Conservation (phyloP, 345 rosid species). For the Hypericum perforatum region DNA sequence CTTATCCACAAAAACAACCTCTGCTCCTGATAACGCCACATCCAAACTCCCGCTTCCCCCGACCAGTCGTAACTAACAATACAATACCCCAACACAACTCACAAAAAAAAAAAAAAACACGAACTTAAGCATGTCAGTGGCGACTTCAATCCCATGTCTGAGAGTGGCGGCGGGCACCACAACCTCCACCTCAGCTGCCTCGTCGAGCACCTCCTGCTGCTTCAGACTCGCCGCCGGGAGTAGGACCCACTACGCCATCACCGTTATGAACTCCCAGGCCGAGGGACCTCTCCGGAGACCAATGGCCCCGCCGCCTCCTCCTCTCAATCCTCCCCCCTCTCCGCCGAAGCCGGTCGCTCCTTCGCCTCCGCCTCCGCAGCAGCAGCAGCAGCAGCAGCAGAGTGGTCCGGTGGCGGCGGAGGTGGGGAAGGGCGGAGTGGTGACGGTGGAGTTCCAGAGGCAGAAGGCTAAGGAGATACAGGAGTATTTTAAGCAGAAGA, state of each 20-base stretch:
- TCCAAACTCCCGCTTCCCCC: background rate
- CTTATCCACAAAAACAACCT: constrained; percentile 31
- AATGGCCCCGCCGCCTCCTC: constrained; percentile 57
- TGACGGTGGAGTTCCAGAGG: constrained; percentile 82
- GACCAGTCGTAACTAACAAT: constrained; percentile 1
- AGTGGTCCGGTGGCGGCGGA: constrained; percentile 14
- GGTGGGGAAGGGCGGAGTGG: constrained; percentile 28
- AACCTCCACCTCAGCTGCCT: constrained; percentile 24
- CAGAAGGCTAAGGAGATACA: constrained; percentile 86
- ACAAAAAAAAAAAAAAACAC: background rate
- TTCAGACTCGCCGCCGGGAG: constrained; percentile 33
- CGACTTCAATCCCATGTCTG: constrained; percentile 54
- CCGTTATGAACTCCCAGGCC: constrained; percentile 61
- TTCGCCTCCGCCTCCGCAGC: constrained; percentile 22
- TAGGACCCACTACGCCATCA: constrained; percentile 27
- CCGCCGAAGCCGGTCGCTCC: constrained; percentile 35
- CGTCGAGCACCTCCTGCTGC: constrained; percentile 28
- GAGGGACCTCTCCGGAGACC: constrained; percentile 94
- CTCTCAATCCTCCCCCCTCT: constrained; percentile 42
- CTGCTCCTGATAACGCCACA: constrained; percentile 6
- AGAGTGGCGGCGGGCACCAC: constrained; percentile 48
- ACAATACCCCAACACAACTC: background rate
- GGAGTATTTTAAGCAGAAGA: constrained; percentile 75
- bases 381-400: constrained; percentile 18
- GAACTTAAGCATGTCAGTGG: constrained; percentile 39